phyloP scores from a whole-genome alignment of 1,139 yeast genomes.

The Fermentozyma sake region DNA sequence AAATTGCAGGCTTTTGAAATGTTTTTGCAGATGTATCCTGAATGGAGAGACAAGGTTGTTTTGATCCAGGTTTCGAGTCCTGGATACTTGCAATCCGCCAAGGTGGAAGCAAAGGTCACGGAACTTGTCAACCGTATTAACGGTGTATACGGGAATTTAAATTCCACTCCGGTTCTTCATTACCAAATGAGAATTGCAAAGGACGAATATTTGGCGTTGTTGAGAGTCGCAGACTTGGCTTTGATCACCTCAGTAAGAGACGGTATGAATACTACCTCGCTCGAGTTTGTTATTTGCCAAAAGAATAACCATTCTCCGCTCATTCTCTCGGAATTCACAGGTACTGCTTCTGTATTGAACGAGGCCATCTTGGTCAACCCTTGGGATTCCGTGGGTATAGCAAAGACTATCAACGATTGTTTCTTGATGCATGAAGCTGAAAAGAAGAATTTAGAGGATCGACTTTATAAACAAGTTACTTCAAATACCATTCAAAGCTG shows the following conservation, averaged over 20 bases:
- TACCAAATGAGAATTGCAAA: slow-evolving; percentile 86
- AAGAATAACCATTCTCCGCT: slow-evolving; percentile 68
- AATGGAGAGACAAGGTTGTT: slow-evolving; percentile 84
- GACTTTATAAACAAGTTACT: slow-evolving; percentile 61
- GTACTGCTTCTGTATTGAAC: slow-evolving; percentile 74
- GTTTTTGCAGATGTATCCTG: slow-evolving; percentile 85
- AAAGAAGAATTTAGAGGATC: slow-evolving; percentile 41
- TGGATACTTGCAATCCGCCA: slow-evolving; percentile 51
- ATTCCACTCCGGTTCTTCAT: slow-evolving; percentile 82
- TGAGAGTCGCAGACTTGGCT: slow-evolving; percentile 87
- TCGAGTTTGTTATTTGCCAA: slow-evolving; percentile 90
- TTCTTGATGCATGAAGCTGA: slow-evolving; percentile 45
- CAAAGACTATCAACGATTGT: slow-evolving; percentile 73
- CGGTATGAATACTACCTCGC: slow-evolving; percentile 93
- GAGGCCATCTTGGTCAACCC: slow-evolving; percentile 91
- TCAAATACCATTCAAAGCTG: slow-evolving; percentile 76
- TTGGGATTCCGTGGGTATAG: slow-evolving; percentile 93
- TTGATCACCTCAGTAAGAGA: slow-evolving; percentile 88
- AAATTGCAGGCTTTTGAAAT: slow-evolving; percentile 77
- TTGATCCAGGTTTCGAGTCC: slow-evolving; percentile 91
- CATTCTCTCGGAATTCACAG: slow-evolving; percentile 88
- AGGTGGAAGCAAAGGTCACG: slow-evolving; percentile 71
- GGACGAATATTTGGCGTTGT: slow-evolving; percentile 83
- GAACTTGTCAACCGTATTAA: slow-evolving; percentile 79
- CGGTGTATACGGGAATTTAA: slow-evolving; percentile 74